Conservation (phyloP, 2,329 filamentous ascomycete species). For the Fusarium protoensiforme region DNA sequence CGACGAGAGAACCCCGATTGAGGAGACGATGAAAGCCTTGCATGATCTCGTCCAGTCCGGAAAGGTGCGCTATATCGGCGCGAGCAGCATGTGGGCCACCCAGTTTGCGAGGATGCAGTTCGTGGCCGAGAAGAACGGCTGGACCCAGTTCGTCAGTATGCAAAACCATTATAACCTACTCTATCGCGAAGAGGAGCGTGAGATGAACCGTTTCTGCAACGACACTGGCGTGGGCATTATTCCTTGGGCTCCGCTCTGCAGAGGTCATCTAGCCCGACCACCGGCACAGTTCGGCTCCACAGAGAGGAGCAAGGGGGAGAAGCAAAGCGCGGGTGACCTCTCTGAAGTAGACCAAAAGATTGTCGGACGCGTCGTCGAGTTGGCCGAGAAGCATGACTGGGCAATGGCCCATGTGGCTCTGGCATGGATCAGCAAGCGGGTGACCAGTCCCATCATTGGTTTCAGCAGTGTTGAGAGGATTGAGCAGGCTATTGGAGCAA, state of each 20-base stretch:
- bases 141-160: slow-evolving; percentile 69
- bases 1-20: slow-evolving; percentile 55
- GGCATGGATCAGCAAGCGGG: slow-evolving; percentile 22
- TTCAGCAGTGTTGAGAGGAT: slow-evolving; percentile 33
- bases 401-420: slow-evolving; percentile 32
- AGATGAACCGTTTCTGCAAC: slow-evolving; percentile 56
- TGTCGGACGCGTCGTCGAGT: slow-evolving; percentile 13
- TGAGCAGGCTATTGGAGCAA: slow-evolving; percentile 23
- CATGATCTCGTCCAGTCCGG: slow-evolving; percentile 67
- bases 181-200: slow-evolving; percentile 68
- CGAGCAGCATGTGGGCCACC: slow-evolving; percentile 57
- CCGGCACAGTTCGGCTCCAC: slow-evolving; percentile 19
- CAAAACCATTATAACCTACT: slow-evolving; percentile 66
- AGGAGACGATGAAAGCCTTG: slow-evolving; percentile 68
- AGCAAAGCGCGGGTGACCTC: slow-evolving; percentile 14
- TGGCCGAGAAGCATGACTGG: slow-evolving; percentile 17
- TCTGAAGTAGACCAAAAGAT: slow-evolving; percentile 22
- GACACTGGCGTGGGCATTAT: slow-evolving; percentile 41
- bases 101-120: slow-evolving; percentile 62
- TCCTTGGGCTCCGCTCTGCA: slow-evolving; percentile 34
- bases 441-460: slow-evolving; percentile 27
- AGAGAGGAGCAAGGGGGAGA: slow-evolving; percentile 25
- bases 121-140: slow-evolving; percentile 63
- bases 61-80: slow-evolving; percentile 66
- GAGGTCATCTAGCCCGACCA: slow-evolving; percentile 24